These are phyloP conservation scores for Fomitopsis serialis DNA, from an alignment of 768 basidiomycete genomes.

Conservation along the genomic window DNA sequence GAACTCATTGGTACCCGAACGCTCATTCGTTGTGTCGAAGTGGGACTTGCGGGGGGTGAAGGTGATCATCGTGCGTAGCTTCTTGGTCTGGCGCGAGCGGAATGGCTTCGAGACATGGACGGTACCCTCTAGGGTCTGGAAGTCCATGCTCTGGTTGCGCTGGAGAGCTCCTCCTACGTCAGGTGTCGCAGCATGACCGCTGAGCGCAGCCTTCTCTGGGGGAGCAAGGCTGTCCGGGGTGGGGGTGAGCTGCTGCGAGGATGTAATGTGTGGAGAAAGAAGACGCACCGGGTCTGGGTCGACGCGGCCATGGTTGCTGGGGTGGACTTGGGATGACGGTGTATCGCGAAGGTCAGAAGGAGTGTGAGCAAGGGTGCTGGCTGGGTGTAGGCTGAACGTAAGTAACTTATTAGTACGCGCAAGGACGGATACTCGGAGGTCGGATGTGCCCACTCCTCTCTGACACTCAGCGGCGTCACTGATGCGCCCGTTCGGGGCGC, in stretches of 20 bases:
- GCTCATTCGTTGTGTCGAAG: conserved; percentile 79
- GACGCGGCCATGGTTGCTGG: not conserved
- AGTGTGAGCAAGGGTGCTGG: not conserved
- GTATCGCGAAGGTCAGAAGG: not conserved
- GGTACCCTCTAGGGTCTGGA: conserved; percentile 50
- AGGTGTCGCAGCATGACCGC: not conserved
- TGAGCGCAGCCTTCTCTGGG: not conserved
- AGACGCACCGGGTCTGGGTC: not conserved
- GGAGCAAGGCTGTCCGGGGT: not conserved
- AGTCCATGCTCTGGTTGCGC: conserved; percentile 4
- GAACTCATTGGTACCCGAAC: conserved; percentile 77
- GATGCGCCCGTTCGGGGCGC: too few species aligned
- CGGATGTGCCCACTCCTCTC: not conserved
- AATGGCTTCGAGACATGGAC: conserved; percentile 73
- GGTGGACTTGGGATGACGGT: not conserved
- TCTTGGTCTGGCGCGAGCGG: conserved; percentile 68
- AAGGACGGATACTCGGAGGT: not conserved
- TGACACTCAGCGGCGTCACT: too few species aligned
- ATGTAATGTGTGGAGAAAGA: not conserved
- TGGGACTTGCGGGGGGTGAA: conserved; percentile 83
- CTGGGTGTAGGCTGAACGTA: not conserved
- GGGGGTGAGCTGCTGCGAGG: not conserved
- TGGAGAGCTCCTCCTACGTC: not conserved
- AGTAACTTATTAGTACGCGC: not conserved
- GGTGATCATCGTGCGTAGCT: conserved; percentile 75